phyloP scores from a whole-genome alignment of 140 eudicot genomes.

The Anethum foeniculum region DNA sequence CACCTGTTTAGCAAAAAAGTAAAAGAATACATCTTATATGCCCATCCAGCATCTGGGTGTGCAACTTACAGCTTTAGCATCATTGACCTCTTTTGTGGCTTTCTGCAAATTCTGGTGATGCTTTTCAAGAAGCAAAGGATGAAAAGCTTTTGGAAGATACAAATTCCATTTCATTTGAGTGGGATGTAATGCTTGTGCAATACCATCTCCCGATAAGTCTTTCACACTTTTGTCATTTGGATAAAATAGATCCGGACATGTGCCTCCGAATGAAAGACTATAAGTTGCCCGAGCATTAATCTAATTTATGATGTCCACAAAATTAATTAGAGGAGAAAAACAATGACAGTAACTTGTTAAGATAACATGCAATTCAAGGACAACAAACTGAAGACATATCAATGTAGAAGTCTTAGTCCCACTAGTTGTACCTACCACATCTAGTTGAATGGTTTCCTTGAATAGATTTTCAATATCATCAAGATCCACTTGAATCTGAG shows the following conservation, averaged over 20 bases:
- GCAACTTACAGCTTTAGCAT: constrained; percentile 69
- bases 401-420: background rate
- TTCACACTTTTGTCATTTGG: constrained; percentile 31
- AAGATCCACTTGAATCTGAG: constrained; percentile 69
- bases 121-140: constrained; percentile 78
- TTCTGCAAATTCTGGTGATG: constrained; percentile 51
- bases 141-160: constrained; percentile 77
- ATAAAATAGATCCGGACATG: constrained; percentile 55
- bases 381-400: background rate
- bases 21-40: background rate
- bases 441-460: constrained; percentile 46
- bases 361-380: background rate
- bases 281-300: constrained; percentile 91
- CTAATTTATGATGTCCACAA: constrained; percentile 33
- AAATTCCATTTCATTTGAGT: constrained; percentile 57
- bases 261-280: constrained; percentile 77
- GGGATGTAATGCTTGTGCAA: constrained; percentile 24
- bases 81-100: constrained; percentile 58
- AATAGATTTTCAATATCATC: constrained; percentile 50
- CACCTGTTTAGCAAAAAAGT: background rate
- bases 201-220: constrained; percentile 8
- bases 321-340: constrained; percentile 15
- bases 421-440: constrained; percentile 45
- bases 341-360: background rate
- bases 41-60: background rate